Base-by-base conservation (phyloP, 169 alveolate genomes). In the Plasmodium billcollinsi region DNA sequence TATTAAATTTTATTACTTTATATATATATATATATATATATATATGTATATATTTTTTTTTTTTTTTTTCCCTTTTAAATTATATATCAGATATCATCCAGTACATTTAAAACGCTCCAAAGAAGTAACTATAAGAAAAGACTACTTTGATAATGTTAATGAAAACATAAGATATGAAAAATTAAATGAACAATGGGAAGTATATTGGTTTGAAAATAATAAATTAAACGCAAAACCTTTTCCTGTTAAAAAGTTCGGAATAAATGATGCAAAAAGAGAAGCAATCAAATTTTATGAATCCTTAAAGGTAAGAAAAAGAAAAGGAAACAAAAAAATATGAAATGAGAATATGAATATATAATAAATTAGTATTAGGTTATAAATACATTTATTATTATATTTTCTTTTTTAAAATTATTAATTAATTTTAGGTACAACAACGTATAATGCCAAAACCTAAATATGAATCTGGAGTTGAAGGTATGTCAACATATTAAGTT, bases 161-260 rank as follows among this genome's bases (percentile, higher is more conserved):
- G 65, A 92, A 61, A 94, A 94, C 39, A 58, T 94, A 62, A 90
- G 61, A 8, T 94, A 91, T 75, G 95, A 94, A 89, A 67, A 63
- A 39, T 73, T 92, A 54, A 94, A 94, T 73, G 96, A 94, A 43
- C 96, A 94, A 78, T 94, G 96, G 96, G 96, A 94, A 69, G 96
- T 94, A n/a, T 93, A 92, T 69, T 94, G 96, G 96, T 74, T 45
- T 50, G 95, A 94, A 80, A 88, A 73, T 39, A 92, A 93, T 71
- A 94, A 94, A 76, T 15, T 94, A 33, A 94, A 94, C 66, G 96
- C 95, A 3, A 94, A 94, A 71, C 96, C 96, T 4, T 94, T 94
- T 59, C 96, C 96, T 5, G 65, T 94, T 73, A 94, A 91, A 72
- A 94, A 94, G 78, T 92, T 71, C 26, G 96, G 96, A n/a, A 74